These are phyloP conservation scores for Rhizoclosmatium hyalinum DNA, from an alignment of 371 early-diverging fungal genomes.

Conservation along the genomic window DNA sequence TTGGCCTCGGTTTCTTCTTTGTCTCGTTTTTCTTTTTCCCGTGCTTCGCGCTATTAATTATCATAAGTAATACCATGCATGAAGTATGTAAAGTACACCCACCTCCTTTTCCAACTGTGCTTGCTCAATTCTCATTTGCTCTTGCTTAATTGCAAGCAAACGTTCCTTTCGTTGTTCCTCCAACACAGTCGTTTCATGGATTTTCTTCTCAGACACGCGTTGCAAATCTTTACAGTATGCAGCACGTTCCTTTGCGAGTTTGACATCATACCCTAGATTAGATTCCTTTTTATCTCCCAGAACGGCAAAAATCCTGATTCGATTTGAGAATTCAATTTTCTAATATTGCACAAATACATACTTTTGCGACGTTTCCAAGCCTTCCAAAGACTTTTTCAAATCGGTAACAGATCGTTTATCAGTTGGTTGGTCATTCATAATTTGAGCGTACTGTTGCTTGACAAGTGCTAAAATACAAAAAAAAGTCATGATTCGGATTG, in stretches of 20 bases:
- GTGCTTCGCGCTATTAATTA: slow-evolving; percentile 56
- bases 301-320: slow-evolving; percentile 36
- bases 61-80: neutral
- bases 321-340: neutral
- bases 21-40: slow-evolving; percentile 59
- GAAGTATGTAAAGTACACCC: neutral
- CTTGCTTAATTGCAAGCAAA: slow-evolving; percentile 37
- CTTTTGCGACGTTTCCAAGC: slow-evolving; percentile 65
- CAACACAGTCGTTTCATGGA: slow-evolving; percentile 53
- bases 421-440: slow-evolving; percentile 73
- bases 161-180: slow-evolving; percentile 45
- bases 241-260: slow-evolving; percentile 48
- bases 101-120: slow-evolving; percentile 50
- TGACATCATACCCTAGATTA: slow-evolving; percentile 45
- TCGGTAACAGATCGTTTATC: slow-evolving; percentile 63
- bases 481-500: neutral
- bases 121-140: slow-evolving; percentile 28
- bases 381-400: slow-evolving; percentile 66
- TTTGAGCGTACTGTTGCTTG: slow-evolving; percentile 83
- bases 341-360: slow-evolving; percentile 10
- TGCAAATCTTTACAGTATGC: slow-evolving; percentile 48
- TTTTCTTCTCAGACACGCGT: slow-evolving; percentile 46
- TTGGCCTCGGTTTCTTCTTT: slow-evolving; percentile 50
- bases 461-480: slow-evolving; percentile 68
- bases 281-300: slow-evolving; percentile 33